phyloP scores from a whole-genome alignment of 2,329 filamentous ascomycete species.

The Pseudocercospora fijiensis region DNA sequence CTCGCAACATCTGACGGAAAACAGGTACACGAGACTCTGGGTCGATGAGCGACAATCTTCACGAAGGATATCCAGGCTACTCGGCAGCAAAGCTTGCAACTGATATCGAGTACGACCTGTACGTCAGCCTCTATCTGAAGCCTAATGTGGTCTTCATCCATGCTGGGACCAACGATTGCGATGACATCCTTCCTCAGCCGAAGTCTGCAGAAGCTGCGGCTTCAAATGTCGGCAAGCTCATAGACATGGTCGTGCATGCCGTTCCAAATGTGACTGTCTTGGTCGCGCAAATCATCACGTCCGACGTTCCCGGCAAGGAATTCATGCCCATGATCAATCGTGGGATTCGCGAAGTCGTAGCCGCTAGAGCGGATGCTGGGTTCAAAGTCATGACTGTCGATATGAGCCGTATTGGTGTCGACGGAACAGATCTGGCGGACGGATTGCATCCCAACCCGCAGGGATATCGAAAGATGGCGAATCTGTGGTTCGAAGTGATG shows the following conservation, averaged over 20 bases:
- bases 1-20: background rate
- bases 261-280: slow-evolving; percentile 18
- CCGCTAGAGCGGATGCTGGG: slow-evolving; percentile 9
- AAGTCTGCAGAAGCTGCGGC: slow-evolving; percentile 6
- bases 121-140: background rate
- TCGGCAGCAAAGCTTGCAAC: slow-evolving; percentile 8
- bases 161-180: slow-evolving; percentile 23
- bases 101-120: slow-evolving; percentile 7
- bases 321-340: slow-evolving; percentile 9
- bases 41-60: slow-evolving; percentile 9
- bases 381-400: slow-evolving; percentile 16
- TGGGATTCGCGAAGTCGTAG: slow-evolving; percentile 8
- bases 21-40: slow-evolving; percentile 12
- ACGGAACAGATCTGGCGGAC: slow-evolving; percentile 11
- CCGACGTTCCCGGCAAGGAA: background rate
- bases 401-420: slow-evolving; percentile 15
- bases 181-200: background rate
- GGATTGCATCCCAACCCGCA: slow-evolving; percentile 18
- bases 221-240: slow-evolving; percentile 16
- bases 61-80: slow-evolving; percentile 17
- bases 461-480: slow-evolving; percentile 18
- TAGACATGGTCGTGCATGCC: slow-evolving; percentile 16
- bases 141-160: slow-evolving; percentile 23
- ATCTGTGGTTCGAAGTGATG: slow-evolving; percentile 13
- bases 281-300: slow-evolving; percentile 19